Conservation (phyloP, 1,284 basidiomycete species). For the Mycosarcoma mackinlayi region DNA sequence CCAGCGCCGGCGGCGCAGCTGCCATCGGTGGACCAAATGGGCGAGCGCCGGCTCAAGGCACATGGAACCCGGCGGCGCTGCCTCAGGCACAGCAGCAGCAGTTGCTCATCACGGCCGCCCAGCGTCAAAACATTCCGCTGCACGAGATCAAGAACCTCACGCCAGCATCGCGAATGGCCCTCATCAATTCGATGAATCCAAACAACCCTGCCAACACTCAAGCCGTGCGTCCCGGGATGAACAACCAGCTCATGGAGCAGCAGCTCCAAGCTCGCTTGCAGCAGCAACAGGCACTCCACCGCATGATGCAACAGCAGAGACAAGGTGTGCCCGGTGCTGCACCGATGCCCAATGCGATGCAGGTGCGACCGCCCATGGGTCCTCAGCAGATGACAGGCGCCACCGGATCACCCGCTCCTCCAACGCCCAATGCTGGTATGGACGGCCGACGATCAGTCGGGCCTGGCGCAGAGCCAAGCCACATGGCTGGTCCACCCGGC, state of each 20-base stretch:
- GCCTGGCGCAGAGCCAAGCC: slow-evolving; percentile 30
- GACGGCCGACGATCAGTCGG: slow-evolving; percentile 48
- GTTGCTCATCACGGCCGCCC: slow-evolving; percentile 59
- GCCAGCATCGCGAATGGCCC: slow-evolving; percentile 52
- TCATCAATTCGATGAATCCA: slow-evolving; percentile 58
- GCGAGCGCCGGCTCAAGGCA: slow-evolving; percentile 22
- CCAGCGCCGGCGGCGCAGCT: slow-evolving; percentile 9
- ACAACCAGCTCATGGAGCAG: slow-evolving; percentile 47
- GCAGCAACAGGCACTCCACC: slow-evolving; percentile 55
- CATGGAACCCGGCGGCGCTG: slow-evolving; percentile 50
- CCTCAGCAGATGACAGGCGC: slow-evolving; percentile 41
- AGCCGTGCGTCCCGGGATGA: slow-evolving; percentile 40
- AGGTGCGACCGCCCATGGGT: slow-evolving; percentile 41
- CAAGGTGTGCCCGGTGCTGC: slow-evolving; percentile 36
- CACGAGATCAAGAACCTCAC: slow-evolving; percentile 65
- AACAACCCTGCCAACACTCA: slow-evolving; percentile 48
- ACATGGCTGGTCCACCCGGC: slow-evolving; percentile 29
- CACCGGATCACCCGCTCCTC: slow-evolving; percentile 35
- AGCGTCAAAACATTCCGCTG: slow-evolving; percentile 58
- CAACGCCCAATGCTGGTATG: slow-evolving; percentile 36
- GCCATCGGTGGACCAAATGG: slow-evolving; percentile 21
- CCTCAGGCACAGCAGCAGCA: slow-evolving; percentile 62
- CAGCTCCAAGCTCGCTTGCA: slow-evolving; percentile 58
- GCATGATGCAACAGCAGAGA: slow-evolving; percentile 56
- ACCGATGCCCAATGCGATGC: slow-evolving; percentile 36